phyloP scores from a whole-genome alignment of 2,329 filamentous ascomycete species.

The Emergomyces orientalis region DNA sequence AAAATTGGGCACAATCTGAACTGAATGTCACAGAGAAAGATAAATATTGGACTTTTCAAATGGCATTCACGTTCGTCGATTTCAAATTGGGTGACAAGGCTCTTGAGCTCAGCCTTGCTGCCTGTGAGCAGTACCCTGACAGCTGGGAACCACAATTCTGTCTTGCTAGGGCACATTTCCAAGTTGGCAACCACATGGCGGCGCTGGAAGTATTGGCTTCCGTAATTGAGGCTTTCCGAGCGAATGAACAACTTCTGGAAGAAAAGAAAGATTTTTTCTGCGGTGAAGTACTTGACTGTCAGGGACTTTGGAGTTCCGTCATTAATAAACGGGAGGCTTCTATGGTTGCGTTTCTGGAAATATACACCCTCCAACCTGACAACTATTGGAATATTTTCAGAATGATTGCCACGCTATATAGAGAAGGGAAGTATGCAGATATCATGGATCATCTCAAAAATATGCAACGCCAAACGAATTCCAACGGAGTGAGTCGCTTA shows the following conservation, averaged over 20 bases:
- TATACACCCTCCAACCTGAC: conserved; percentile 12
- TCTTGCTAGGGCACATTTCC: conserved; percentile 15
- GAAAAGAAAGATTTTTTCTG: conserved; percentile 11
- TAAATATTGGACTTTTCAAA: conserved; percentile 14
- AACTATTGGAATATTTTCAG: conserved; percentile 12
- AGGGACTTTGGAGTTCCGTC: conserved; percentile 9
- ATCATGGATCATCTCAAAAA: conserved; percentile 16
- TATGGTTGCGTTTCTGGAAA: conserved; percentile 10
- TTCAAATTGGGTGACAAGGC: conserved; percentile 15
- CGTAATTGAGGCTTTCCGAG: conserved; percentile 13
- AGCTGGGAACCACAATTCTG: conserved; percentile 21
- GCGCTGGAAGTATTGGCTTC: conserved; percentile 9
- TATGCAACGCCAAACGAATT: conserved; percentile 10
- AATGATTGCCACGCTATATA: conserved; percentile 8
- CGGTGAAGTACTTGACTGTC: conserved; percentile 8
- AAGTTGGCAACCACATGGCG: conserved; percentile 9
- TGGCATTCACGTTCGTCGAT: conserved; percentile 18
- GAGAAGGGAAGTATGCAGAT: conserved; percentile 12
- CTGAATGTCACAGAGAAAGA: conserved; percentile 10
- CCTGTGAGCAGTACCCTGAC: conserved; percentile 12
- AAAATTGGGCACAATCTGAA: conserved; percentile 14
- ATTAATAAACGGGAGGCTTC: conserved; percentile 10
- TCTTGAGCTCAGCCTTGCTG: conserved; percentile 17
- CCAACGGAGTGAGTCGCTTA: conserved; percentile 10
- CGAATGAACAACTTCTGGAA: conserved; percentile 9